Percentiles rank a stretch among this genome's conserved stretches.
Evolutionary conservation across 495 filamentous ascomycete species (phyloP).

Genomic region (Penicillium canescens): DNA sequence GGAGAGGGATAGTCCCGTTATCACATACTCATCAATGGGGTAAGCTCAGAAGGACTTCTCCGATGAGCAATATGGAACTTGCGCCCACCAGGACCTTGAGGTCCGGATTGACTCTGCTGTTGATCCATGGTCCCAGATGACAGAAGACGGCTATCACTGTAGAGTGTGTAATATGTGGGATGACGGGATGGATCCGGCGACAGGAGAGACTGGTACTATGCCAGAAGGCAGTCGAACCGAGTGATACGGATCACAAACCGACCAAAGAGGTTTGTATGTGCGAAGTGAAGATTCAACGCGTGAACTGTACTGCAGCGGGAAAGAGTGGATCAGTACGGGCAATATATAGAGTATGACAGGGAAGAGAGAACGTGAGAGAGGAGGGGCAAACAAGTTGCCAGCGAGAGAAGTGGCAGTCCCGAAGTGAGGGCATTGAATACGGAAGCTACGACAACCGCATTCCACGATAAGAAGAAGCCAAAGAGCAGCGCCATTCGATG

Average conservation of each 20-base stretch:
- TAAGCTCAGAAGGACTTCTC: conserved; percentile 95
- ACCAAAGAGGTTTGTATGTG: conserved; percentile 24
- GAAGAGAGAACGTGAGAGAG: conserved; percentile 4
- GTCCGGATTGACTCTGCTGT: conserved; percentile 72
- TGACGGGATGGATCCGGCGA: conserved; percentile 16
- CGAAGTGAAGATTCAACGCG: conserved; percentile 22
- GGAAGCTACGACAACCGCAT: conserved; percentile 5
- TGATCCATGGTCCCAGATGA: conserved; percentile 70
- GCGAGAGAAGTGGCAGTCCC: neutral
- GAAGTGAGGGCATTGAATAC: conserved; percentile 2
- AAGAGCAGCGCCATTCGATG: neutral
- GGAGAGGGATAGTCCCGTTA: conserved; percentile 21
- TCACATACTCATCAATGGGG: conserved; percentile 96
- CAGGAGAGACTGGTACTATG: conserved; percentile 26
- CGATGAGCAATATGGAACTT: conserved; percentile 97
- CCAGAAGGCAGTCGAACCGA: conserved; percentile 26
- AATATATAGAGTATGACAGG: neutral
- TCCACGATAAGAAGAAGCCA: conserved; percentile 2
- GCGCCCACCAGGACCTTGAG: conserved; percentile 81
- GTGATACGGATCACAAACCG: conserved; percentile 27
- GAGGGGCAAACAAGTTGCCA: neutral
- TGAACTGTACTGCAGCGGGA: conserved; percentile 30
- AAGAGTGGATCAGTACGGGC: conserved; percentile 32
- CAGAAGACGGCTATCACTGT: conserved; percentile 18
- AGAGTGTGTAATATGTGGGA: conserved; percentile 23